A percentile compares a stretch with the other conserved stretches of the same genome.
phyloP scores from a whole-genome alignment of 2,329 filamentous ascomycete species.

The Aureobasidium mangrovei region DNA sequence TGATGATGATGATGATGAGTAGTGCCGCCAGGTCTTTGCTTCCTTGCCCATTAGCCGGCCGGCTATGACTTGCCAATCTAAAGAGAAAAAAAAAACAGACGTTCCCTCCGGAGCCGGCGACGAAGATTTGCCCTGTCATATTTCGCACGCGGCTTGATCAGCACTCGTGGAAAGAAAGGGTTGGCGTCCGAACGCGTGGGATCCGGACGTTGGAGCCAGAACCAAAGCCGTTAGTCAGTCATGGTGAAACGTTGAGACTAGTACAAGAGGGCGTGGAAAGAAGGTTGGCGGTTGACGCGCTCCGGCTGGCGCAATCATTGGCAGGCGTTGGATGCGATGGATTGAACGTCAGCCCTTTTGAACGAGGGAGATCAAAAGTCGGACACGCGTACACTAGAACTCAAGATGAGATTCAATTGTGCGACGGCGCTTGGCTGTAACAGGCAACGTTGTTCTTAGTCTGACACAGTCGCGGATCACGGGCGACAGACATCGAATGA shows the following conservation, averaged over 20 bases:
- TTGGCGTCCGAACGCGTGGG: conserved; percentile 9
- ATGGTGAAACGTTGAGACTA: conserved; percentile 13
- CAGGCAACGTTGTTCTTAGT: not conserved
- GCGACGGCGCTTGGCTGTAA: conserved; percentile 4
- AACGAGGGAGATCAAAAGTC: not conserved
- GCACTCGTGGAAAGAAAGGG: not conserved
- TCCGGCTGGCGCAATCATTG: conserved; percentile 11
- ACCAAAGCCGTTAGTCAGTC: conserved; percentile 1
- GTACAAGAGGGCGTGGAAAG: conserved; percentile 3
- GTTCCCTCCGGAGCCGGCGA: not conserved
- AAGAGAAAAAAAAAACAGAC: too few species aligned
- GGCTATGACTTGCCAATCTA: too few species aligned
- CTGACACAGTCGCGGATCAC: too few species aligned
- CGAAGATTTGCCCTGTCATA: conserved; percentile 5
- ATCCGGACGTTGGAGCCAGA: conserved; percentile 12
- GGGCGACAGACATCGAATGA: not conserved
- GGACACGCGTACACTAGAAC: conserved; percentile 9
- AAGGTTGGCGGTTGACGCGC: conserved; percentile 14
- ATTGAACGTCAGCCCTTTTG: not conserved
- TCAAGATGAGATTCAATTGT: conserved; percentile 1
- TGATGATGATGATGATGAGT: too few species aligned
- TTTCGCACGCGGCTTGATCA: conserved; percentile 1
- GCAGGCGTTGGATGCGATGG: conserved; percentile 4
- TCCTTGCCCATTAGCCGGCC: too few species aligned
- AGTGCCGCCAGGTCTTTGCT: too few species aligned